Conservation (phyloP, 768 basidiomycete species). For the Tremella fuciformis region DNA sequence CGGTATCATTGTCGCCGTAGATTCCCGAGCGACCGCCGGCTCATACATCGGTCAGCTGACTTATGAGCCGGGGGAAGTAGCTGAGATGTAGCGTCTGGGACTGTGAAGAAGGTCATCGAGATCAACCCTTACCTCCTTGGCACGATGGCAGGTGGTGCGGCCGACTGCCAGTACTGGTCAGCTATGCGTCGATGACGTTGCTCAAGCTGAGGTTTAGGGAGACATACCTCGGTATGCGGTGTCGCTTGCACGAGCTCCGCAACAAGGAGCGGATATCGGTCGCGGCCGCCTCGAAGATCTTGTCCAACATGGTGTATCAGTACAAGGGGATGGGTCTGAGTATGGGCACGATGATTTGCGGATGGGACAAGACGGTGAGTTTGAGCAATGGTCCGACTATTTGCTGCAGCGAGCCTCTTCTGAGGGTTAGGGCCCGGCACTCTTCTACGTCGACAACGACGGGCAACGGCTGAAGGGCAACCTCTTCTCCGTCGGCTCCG, state of each 20-base stretch:
- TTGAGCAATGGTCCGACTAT: background rate
- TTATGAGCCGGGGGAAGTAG: background rate
- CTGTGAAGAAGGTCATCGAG: slow-evolving; percentile 99
- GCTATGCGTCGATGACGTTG: slow-evolving; percentile 8
- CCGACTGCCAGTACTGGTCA: slow-evolving; percentile 58
- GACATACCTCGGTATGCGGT: slow-evolving; percentile 97
- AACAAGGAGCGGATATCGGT: slow-evolving; percentile 96
- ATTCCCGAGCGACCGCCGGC: slow-evolving; percentile 94
- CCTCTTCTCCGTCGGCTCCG: slow-evolving; percentile 97
- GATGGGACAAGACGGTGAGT: slow-evolving; percentile 96
- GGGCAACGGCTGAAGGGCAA: slow-evolving; percentile 93
- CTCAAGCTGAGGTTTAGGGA: slow-evolving; percentile 65
- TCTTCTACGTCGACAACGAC: slow-evolving; percentile 98
- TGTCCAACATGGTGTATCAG: slow-evolving; percentile 92
- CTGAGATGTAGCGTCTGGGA: slow-evolving; percentile 71
- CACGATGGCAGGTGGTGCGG: slow-evolving; percentile 99
- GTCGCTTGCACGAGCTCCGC: slow-evolving; percentile 90
- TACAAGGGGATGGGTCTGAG: slow-evolving; percentile 99
- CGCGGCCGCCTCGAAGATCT: slow-evolving; percentile 96
- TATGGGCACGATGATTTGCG: slow-evolving; percentile 99
- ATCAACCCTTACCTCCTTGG: slow-evolving; percentile 98
- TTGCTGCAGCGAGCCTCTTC: too few species aligned
- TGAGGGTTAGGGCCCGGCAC: slow-evolving; percentile 69
- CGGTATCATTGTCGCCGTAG: slow-evolving; percentile 99
- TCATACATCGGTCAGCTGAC: slow-evolving; percentile 79